A percentile compares a stretch with the other conserved stretches of the same genome.
Evolutionary conservation across 257 asterid species (phyloP).

Genomic region (Jaltomata sinuosa): DNA sequence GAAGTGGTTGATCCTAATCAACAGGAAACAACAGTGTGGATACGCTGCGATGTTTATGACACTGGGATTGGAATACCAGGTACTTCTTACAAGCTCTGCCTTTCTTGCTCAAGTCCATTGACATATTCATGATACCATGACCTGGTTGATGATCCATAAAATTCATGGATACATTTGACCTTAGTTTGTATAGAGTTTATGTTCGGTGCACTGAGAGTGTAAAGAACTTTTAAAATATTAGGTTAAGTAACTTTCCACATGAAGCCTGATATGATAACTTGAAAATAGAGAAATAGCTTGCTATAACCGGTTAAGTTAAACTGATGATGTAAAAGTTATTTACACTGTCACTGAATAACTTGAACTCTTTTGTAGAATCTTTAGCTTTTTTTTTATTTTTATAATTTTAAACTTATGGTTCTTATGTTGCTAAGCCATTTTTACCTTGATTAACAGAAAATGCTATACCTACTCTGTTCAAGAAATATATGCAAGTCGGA

Average conservation of each 20-base stretch:
- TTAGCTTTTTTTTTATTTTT: background rate
- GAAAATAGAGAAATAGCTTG: background rate
- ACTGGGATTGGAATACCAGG: slow-evolving; percentile 96
- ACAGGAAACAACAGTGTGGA: slow-evolving; percentile 64
- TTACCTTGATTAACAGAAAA: slow-evolving; percentile 35
- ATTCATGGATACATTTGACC: background rate
- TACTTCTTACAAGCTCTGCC: slow-evolving; percentile 7
- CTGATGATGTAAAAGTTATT: background rate
- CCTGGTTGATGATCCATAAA: background rate
- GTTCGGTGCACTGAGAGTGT: background rate
- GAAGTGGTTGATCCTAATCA: slow-evolving; percentile 11
- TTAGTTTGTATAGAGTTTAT: background rate
- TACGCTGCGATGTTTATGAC: slow-evolving; percentile 78
- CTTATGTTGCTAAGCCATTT: background rate
- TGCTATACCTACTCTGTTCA: slow-evolving; percentile 70
- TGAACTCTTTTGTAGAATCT: background rate
- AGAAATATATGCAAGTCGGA: slow-evolving; percentile 93
- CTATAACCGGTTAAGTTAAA: background rate
- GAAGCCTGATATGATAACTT: background rate
- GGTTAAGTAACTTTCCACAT: background rate
- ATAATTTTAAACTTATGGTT: background rate
- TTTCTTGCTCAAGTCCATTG: background rate
- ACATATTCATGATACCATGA: background rate
- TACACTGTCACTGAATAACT: background rate
- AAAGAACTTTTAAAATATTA: background rate